Base-by-base conservation (phyloP, 2,329 filamentous ascomycete species). In the Beauveria brongniartii region DNA sequence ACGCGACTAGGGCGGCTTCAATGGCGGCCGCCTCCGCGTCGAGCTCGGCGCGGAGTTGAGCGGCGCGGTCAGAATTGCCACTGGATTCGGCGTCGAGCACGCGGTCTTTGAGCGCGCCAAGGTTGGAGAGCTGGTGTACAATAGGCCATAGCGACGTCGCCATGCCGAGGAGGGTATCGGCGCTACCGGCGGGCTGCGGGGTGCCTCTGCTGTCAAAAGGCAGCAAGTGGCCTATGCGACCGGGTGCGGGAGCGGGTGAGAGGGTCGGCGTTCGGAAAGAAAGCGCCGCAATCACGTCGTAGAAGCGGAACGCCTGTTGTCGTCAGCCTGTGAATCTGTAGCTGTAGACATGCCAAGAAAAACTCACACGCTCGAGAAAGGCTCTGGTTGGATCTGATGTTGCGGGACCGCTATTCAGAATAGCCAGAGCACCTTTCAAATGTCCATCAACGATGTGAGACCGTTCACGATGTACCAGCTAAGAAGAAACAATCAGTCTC, bases 251-350 rank as follows among this genome's bases (percentile, higher is more conserved):
- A 3, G 79, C 75, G 14, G 74, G 77, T 1, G 81, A 81, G 14
- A 85, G 74, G 2, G 83, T 83, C 5, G 82, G 75, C 14, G 81
- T 84, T 59, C 82, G 83, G 55, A 86, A 78, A 0, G 84, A 87
- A 34, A 87, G 72, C 1, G 84, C 83, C 6, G 83, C 80, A 61
- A 86, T 86, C 24, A 87, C 84, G 67, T 87, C 84, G 71, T 87
- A 86, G 66, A 86, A 87, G 6, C 82, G 79, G 65, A 87, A 87
- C 1, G 83, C 83, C 83, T 86, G 59, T 34, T 34, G 57, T 12
- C 3, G 28, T 59, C 5, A 59, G 57, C 5, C 4, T 20, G 2
- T 51, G 10, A 7, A 7, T 52, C 16, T 34, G 4, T 40, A 18
- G 12, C 9, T 18, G n/a, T 3, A 4, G 1, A 5, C 2, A 20